These are phyloP conservation scores for Papiliotrema nemorosa DNA, from an alignment of 1,284 basidiomycete species.

Conservation along the genomic window DNA sequence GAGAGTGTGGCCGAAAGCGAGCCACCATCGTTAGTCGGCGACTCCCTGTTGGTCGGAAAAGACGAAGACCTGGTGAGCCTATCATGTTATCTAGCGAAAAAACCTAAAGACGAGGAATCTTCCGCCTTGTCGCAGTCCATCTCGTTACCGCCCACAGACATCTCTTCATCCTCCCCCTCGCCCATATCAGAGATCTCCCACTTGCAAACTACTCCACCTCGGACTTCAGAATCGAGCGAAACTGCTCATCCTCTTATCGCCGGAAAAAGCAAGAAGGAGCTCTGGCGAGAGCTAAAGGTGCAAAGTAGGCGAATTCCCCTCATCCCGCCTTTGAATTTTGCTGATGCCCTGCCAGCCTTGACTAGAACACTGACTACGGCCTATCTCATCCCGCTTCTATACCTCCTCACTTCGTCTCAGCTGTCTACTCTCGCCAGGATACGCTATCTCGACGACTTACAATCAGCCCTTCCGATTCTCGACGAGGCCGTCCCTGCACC, in stretches of 20 bases:
- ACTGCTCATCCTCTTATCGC: slow-evolving; percentile 6
- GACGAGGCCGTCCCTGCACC: slow-evolving; percentile 3
- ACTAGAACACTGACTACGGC: slow-evolving; percentile 42
- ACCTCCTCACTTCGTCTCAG: slow-evolving; percentile 46
- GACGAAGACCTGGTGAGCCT: slow-evolving; percentile 35
- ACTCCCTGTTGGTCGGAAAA: slow-evolving; percentile 15
- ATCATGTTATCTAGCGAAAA: too few relatives aligned
- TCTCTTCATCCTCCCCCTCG: slow-evolving; percentile 31
- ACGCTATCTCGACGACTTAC: slow-evolving; percentile 41
- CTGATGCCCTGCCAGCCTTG: slow-evolving; percentile 27
- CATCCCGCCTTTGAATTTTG: neutral
- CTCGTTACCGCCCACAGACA: slow-evolving; percentile 43
- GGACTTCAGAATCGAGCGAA: slow-evolving; percentile 10
- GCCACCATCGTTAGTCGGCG: neutral
- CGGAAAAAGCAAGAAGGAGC: slow-evolving; percentile 41
- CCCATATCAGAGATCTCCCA: slow-evolving; percentile 30
- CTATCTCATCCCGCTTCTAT: slow-evolving; percentile 47
- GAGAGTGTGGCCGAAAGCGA: slow-evolving; percentile 13
- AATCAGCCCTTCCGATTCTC: slow-evolving; percentile 15
- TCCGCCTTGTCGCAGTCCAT: slow-evolving; percentile 42
- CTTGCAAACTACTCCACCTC: slow-evolving; percentile 18
- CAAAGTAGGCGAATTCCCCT: slow-evolving; percentile 30
- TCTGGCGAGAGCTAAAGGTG: slow-evolving; percentile 48
- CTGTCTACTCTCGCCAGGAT: slow-evolving; percentile 42
- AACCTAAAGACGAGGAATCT: too few relatives aligned